phyloP scores from a whole-genome alignment of 2,329 filamentous ascomycete genomes.

The Neofusicoccum kwambonambiense region DNA sequence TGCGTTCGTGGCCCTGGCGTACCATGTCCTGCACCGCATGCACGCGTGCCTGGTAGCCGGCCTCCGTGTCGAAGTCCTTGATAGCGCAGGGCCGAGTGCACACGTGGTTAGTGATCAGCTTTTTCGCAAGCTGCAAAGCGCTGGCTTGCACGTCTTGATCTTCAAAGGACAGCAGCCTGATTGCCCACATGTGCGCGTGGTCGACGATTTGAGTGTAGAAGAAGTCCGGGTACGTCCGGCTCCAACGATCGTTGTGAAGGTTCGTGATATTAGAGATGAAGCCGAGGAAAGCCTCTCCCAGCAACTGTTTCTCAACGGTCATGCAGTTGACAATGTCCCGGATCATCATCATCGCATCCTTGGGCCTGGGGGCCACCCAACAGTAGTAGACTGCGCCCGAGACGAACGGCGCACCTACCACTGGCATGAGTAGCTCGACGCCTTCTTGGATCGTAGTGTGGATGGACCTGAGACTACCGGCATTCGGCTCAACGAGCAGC shows the following conservation, averaged over 20 bases:
- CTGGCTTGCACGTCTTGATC: conserved; percentile 30
- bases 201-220: conserved; percentile 27
- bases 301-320: conserved; percentile 16
- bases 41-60: not conserved
- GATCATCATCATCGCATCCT: conserved; percentile 25
- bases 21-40: not conserved
- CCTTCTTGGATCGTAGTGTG: conserved; percentile 32
- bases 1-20: not conserved
- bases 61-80: not conserved
- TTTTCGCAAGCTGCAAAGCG: conserved; percentile 25
- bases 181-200: conserved; percentile 23
- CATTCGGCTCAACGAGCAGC: conserved; percentile 20
- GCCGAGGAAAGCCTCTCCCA: conserved; percentile 22
- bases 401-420: conserved; percentile 32
- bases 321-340: conserved; percentile 27
- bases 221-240: conserved; percentile 24
- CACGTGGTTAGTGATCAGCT: conserved; percentile 24
- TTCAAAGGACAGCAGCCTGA: conserved; percentile 30
- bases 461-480: conserved; percentile 17
- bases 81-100: not conserved
- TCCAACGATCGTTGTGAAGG: conserved; percentile 26
- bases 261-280: conserved; percentile 30
- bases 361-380: conserved; percentile 23
- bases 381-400: conserved; percentile 33
- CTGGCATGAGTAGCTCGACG: conserved; percentile 25